These are phyloP conservation scores for Penicillium chermesinum DNA, from an alignment of 495 filamentous ascomycete species.

Conservation along the genomic window DNA sequence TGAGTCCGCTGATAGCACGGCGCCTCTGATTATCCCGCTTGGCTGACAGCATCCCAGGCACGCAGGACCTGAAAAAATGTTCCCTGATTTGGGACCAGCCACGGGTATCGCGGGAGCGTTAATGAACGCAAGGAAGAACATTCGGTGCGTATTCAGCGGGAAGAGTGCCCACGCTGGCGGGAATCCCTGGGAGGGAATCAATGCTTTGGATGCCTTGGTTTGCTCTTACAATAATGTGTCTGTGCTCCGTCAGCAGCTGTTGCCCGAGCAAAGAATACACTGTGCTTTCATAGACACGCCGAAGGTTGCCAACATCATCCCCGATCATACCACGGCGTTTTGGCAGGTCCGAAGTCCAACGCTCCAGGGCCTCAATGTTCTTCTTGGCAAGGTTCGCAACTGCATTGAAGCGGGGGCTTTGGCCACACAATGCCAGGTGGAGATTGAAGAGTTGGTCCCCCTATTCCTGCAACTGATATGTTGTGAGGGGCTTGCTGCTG, in stretches of 20 bases:
- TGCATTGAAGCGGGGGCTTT: slow-evolving; percentile 58
- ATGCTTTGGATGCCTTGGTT: slow-evolving; percentile 59
- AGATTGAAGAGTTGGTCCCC: slow-evolving; percentile 36
- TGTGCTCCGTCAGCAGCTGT: slow-evolving; percentile 58
- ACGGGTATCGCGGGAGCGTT: slow-evolving; percentile 30
- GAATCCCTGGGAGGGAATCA: slow-evolving; percentile 60
- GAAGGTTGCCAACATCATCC: slow-evolving; percentile 57
- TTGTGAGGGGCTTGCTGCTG: too few species aligned
- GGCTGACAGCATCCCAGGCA: slow-evolving; percentile 17
- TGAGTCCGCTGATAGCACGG: too few species aligned
- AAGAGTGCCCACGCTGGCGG: slow-evolving; percentile 52
- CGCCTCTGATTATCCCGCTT: not conserved
- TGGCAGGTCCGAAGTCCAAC: slow-evolving; percentile 50
- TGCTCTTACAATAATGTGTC: slow-evolving; percentile 57
- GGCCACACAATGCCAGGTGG: slow-evolving; percentile 54
- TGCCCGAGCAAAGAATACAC: slow-evolving; percentile 56
- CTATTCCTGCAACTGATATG: not conserved
- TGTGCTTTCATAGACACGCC: slow-evolving; percentile 56
- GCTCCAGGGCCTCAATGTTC: slow-evolving; percentile 37
- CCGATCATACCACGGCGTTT: slow-evolving; percentile 48
- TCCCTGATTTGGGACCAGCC: slow-evolving; percentile 19
- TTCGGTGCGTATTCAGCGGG: slow-evolving; percentile 31
- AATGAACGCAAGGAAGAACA: slow-evolving; percentile 38
- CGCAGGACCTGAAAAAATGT: slow-evolving; percentile 23
- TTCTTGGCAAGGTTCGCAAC: slow-evolving; percentile 46